Conservation (phyloP, 2,329 filamentous ascomycete species). For the Fusarium armeniacum region DNA sequence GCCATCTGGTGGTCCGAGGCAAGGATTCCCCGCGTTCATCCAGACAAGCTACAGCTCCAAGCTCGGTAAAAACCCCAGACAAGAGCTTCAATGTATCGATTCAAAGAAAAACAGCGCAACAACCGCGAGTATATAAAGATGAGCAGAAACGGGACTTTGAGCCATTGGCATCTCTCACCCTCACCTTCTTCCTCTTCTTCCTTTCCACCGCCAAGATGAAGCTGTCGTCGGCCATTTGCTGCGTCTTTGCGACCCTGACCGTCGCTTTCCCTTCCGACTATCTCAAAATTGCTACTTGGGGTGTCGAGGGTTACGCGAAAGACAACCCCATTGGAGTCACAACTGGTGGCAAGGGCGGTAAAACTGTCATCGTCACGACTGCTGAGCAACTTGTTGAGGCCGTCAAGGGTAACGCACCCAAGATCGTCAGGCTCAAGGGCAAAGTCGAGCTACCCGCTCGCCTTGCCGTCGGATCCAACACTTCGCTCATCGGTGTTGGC, state of each 20-base stretch:
- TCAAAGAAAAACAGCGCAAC: neutral
- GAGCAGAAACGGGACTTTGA: neutral
- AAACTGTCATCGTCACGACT: conserved; percentile 62
- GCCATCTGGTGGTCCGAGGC: conserved; percentile 33
- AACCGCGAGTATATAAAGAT: conserved; percentile 19
- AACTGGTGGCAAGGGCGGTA: conserved; percentile 60
- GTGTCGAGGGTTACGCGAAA: conserved; percentile 50
- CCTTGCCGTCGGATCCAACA: conserved; percentile 62
- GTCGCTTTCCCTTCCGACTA: conserved; percentile 40
- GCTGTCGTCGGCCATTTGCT: conserved; percentile 26
- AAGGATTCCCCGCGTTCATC: conserved; percentile 40
- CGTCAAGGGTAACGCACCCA: conserved; percentile 58
- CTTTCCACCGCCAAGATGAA: conserved; percentile 32
- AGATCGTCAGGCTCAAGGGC: conserved; percentile 59
- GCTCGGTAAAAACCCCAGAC: neutral
- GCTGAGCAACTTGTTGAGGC: conserved; percentile 60
- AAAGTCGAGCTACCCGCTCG: conserved; percentile 54
- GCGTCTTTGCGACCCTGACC: conserved; percentile 29
- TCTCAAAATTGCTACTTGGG: conserved; percentile 44
- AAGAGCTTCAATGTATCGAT: neutral
- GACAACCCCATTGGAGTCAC: conserved; percentile 57
- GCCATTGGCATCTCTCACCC: neutral
- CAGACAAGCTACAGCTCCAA: conserved; percentile 3
- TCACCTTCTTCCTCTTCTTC: neutral
- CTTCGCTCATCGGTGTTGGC: conserved; percentile 58